Conservation (phyloP, 345 rosid genomes). For the Theobroma cacao region DNA sequence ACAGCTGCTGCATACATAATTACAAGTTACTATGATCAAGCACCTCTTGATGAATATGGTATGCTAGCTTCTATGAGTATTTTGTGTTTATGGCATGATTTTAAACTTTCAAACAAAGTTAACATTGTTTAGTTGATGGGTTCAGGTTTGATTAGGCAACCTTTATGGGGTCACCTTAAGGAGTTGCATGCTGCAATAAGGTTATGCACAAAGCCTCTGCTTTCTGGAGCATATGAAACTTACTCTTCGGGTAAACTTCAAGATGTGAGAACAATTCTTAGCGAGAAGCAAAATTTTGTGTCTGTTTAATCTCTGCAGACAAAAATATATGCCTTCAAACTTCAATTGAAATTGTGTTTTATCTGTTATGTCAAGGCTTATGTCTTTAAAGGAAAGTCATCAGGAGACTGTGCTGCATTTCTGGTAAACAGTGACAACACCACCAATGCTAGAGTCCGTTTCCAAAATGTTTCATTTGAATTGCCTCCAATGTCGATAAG, state of each 20-base stretch:
- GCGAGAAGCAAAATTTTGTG: background rate
- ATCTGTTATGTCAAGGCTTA: slow-evolving; percentile 41
- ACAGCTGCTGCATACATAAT: slow-evolving; percentile 50
- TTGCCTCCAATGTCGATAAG: slow-evolving; percentile 64
- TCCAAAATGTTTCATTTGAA: slow-evolving; percentile 42
- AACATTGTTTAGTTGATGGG: background rate
- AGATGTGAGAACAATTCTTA: slow-evolving; percentile 37
- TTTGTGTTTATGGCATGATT: background rate
- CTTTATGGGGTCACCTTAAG: slow-evolving; percentile 78
- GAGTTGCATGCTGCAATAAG: slow-evolving; percentile 63
- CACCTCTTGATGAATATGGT: slow-evolving; percentile 92
- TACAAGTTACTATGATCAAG: slow-evolving; percentile 75
- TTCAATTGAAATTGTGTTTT: background rate
- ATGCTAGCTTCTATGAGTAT: background rate
- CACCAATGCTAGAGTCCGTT: slow-evolving; percentile 30
- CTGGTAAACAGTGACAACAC: slow-evolving; percentile 45
- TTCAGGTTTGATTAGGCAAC: slow-evolving; percentile 63
- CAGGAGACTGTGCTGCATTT: slow-evolving; percentile 60
- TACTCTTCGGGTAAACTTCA: slow-evolving; percentile 43
- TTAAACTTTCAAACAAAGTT: background rate
- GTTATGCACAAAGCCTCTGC: slow-evolving; percentile 50
- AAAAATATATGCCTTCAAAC: background rate
- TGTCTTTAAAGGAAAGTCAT: slow-evolving; percentile 45
- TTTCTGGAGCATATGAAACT: slow-evolving; percentile 35
- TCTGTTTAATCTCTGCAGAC: background rate